Percentiles rank a stretch among this genome's conserved stretches.
phyloP scores from a whole-genome alignment of 352 stramenopile genomes.

The Globisporangium iwayamae region DNA sequence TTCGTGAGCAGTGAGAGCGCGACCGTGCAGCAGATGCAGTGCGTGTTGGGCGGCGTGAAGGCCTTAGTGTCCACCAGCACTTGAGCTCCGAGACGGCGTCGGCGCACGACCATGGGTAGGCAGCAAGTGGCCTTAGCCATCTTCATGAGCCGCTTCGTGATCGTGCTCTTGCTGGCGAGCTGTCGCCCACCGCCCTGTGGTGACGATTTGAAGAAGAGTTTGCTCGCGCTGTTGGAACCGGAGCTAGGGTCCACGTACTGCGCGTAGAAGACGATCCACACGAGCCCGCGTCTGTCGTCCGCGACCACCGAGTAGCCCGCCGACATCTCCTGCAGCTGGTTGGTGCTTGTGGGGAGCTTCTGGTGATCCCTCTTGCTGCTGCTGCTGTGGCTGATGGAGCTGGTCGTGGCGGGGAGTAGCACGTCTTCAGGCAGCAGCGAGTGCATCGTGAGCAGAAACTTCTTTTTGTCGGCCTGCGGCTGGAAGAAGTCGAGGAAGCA shows the following conservation, averaged over 20 bases:
- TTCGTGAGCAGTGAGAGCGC: constrained; percentile 18
- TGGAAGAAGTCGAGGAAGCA: constrained; percentile 37
- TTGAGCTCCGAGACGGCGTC: constrained; percentile 28
- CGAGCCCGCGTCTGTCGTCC: constrained; percentile 17
- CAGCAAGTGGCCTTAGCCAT: constrained; percentile 36
- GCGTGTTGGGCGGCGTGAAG: constrained; percentile 24
- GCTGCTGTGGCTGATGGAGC: constrained; percentile 20
- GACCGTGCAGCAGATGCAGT: constrained; percentile 29
- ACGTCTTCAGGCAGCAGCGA: constrained; percentile 43
- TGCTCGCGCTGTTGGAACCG: background rate
- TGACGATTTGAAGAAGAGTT: background rate
- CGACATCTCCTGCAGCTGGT: constrained; percentile 19
- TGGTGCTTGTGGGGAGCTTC: constrained; percentile 9
- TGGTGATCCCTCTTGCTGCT: constrained; percentile 4
- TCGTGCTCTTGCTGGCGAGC: constrained; percentile 13
- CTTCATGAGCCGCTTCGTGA: constrained; percentile 28
- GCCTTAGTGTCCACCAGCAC: constrained; percentile 28
- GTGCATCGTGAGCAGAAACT: constrained; percentile 34
- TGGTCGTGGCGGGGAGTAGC: constrained; percentile 23
- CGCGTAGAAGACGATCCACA: constrained; percentile 18
- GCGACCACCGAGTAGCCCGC: constrained; percentile 19
- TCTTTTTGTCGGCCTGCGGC: constrained; percentile 8
- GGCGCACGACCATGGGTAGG: constrained; percentile 27
- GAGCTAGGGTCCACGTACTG: background rate
- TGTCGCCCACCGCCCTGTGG: background rate